Base-by-base conservation (phyloP, 352 stramenopile species). In the Globisporangium camurandrum region DNA sequence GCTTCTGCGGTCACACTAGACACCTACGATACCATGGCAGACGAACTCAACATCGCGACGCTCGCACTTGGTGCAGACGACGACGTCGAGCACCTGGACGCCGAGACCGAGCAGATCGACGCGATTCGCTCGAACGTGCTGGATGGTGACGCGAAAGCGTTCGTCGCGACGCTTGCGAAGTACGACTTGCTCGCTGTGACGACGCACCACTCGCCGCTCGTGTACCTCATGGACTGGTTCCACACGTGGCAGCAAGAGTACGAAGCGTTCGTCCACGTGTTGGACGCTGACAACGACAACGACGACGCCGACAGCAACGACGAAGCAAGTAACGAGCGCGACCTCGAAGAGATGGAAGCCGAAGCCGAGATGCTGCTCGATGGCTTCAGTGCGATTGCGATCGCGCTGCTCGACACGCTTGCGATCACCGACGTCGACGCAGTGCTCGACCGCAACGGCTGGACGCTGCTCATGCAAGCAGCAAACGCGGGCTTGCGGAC, bases 231-330 rank as follows among this genome's bases (percentile, higher is more conserved):
- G 82, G 66, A 93, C 44, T 93, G 76, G 75, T 77, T 93, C 58
- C 76, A 93, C 66, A 76, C 69, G 48, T 93, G 82, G 82, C 82
- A 93, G 58, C 82, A 88, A 49, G 76, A 93, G 64, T 93, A 89
- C 66, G 79, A 93, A 50, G 71, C 76, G 30, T 86, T 88, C 43
- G 71, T 82, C 49, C 73, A 86, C 46, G 72, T 89, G 24, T 46
- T 87, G 10, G 78, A 84, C 28, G 62, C 70, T 2, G 73, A 92
- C 44, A 61, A 83, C 17, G 64, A 64, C 4, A 60, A 71, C 1
- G 62, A 61, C 14, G 63, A 58, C 16, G 51, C 51, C 0, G 56
- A 69, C 16, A n/a, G n/a, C n/a, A n/a, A n/a, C n/a, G 61, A 66
- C 10, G 64, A 66, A 23, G 49, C 22, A 30, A 68, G 28, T 42